These are phyloP conservation scores for Aegilops umbellulata DNA, from an alignment of 176 grass and related monocot genomes.

Conservation along the genomic window DNA sequence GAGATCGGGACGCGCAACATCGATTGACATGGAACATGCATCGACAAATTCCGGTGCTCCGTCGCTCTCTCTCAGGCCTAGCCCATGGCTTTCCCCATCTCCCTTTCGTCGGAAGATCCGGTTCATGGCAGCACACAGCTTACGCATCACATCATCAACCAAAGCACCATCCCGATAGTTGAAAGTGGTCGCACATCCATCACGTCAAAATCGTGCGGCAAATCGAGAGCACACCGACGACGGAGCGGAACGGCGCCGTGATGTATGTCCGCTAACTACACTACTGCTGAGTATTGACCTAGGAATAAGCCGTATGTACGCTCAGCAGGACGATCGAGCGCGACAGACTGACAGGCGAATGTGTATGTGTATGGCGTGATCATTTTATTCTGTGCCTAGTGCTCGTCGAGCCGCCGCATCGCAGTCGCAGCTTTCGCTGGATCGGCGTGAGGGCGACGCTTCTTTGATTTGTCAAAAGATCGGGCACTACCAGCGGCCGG, in stretches of 20 bases:
- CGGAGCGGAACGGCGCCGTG: no score
- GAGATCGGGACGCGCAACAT: not conserved
- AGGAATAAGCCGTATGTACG: no score
- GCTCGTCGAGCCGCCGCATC: not conserved
- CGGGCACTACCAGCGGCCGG: no score
- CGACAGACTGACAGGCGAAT: no score
- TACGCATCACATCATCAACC: not conserved
- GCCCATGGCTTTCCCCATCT: no score
- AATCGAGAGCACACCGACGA: not conserved
- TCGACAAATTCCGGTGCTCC: not conserved
- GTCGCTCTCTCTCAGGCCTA: not conserved
- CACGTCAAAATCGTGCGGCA: not conserved
- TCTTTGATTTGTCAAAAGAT: slow-evolving; percentile 23
- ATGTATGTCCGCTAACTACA: no score
- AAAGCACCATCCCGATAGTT: not conserved
- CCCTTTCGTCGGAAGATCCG: not conserved
- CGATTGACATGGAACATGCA: not conserved
- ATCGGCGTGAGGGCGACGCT: not conserved
- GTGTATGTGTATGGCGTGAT: no score
- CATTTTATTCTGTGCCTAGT: not conserved
- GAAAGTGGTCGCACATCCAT: not conserved
- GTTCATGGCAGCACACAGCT: no score
- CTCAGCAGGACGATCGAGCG: no score
- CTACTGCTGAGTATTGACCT: no score
- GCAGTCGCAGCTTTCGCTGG: not conserved